Evolutionary conservation across 1,139 yeast genomes (phyloP), one percentile per base, ranked within the genome.

Genomic region (Taiozyma onychis): DNA sequence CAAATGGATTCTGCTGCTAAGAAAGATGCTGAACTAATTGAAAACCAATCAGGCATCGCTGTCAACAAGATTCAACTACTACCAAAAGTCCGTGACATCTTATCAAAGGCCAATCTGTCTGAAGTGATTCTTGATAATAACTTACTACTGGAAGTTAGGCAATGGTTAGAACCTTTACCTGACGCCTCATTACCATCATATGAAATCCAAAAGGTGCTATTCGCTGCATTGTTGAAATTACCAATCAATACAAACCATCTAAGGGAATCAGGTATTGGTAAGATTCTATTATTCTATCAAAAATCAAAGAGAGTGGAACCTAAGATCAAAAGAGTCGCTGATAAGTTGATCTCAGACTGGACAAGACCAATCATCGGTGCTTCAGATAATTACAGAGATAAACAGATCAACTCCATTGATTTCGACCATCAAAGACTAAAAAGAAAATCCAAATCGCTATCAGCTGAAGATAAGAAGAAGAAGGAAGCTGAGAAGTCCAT

Each of bases 141-240:
- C 68, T 71, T 95, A 62, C 76, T 95, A 57, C 97, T 93, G 63
- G 95, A 97, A 47, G 93, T 95, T 41, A 79, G 98, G 60, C 84
- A 89, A 66, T 95, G 99, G 99, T 76, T 95, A 53, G 99, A 95
- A 67, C 99, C 99, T 43, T 76, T 95, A 59, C 99, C 99, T 2
- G 99, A 95, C 73, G 96, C 96, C 44, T 89, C 97, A 8, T 76
- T 95, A 71, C 99, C 99, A 14, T 95, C 97, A 1, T 93, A 88
- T 69, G 96, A 91, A 68, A 91, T 95, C 57, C 99, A 95, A 67
- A 88, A 87, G 66, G 93, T 87, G 51, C 73, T 95, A 59, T 87
- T 95, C 59, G 73, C 74, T 24, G 85, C 96, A 37, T 74, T 93
- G 54, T 78, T 80, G 47, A 77, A 82, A 49, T 75, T 95, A 53